A percentile compares a stretch with the other conserved stretches of the same genome.
These are phyloP conservation scores for Blumeria graminis DNA, from an alignment of 2,329 filamentous ascomycete species.

Conservation along the genomic window DNA sequence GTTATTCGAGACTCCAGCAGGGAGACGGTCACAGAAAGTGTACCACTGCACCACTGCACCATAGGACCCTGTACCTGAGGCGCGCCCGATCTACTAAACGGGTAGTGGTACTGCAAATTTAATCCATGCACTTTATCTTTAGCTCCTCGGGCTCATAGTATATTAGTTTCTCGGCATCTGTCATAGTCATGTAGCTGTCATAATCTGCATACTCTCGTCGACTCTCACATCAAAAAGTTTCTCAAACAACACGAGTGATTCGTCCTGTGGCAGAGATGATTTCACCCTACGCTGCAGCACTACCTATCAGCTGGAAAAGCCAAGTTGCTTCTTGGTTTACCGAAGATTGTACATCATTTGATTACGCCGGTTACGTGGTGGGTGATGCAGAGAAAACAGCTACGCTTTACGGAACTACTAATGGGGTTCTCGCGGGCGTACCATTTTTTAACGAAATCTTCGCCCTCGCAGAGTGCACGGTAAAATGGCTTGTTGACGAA, in stretches of 20 bases:
- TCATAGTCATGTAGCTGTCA: too few species aligned
- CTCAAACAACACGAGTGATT: not conserved
- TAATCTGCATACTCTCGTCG: not conserved
- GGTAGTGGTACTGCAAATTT: too few species aligned
- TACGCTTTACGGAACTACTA: constrained; percentile 44
- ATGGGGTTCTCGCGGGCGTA: constrained; percentile 66
- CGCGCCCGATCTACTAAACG: too few species aligned
- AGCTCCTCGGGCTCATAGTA: too few species aligned
- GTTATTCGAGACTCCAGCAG: too few species aligned
- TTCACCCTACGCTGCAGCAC: constrained; percentile 10
- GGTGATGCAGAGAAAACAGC: constrained; percentile 41
- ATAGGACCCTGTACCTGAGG: too few species aligned
- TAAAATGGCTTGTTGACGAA: constrained; percentile 69
- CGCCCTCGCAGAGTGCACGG: constrained; percentile 65
- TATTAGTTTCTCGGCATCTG: too few species aligned
- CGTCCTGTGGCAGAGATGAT: not conserved
- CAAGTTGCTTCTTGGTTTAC: constrained; percentile 67
- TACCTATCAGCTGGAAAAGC: constrained; percentile 66
- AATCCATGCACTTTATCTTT: too few species aligned
- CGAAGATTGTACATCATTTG: constrained; percentile 88
- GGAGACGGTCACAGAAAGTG: not conserved
- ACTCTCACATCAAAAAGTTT: not conserved
- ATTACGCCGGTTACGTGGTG: constrained; percentile 94
- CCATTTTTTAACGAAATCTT: constrained; percentile 96
- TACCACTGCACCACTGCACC: not conserved